Conservation (phyloP, 805 yeast genomes). For the Maudiozyma barnettii region DNA sequence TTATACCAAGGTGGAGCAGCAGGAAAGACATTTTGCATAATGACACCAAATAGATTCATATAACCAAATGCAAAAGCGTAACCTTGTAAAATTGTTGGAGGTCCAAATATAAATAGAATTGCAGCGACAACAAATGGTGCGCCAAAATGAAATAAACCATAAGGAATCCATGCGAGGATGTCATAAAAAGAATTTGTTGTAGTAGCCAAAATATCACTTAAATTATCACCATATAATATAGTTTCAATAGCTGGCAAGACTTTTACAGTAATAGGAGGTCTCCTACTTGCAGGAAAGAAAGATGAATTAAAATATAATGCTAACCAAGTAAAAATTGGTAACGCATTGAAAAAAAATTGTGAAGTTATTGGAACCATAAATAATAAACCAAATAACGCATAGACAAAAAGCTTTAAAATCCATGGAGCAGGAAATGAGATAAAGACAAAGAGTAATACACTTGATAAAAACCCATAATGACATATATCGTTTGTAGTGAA, state of each 20-base stretch:
- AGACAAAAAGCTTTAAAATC: slow-evolving; percentile 26
- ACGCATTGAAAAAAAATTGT: slow-evolving; percentile 74
- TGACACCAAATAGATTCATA: slow-evolving; percentile 81
- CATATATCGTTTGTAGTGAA: slow-evolving; percentile 41
- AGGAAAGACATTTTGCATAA: slow-evolving; percentile 74
- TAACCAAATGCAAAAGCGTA: slow-evolving; percentile 92
- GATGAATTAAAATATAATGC: slow-evolving; percentile 70
- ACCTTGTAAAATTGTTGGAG: slow-evolving; percentile 75
- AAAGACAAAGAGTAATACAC: slow-evolving; percentile 50
- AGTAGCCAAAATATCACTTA: slow-evolving; percentile 74
- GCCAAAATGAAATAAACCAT: slow-evolving; percentile 84
- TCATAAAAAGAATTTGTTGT: slow-evolving; percentile 57
- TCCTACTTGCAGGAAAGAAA: slow-evolving; percentile 59
- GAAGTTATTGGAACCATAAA: slow-evolving; percentile 66
- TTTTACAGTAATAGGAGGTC: slow-evolving; percentile 85
- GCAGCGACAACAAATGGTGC: slow-evolving; percentile 81
- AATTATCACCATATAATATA: slow-evolving; percentile 81
- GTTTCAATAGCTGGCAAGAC: slow-evolving; percentile 88
- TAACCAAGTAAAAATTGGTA: slow-evolving; percentile 82
- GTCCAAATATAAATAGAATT: slow-evolving; percentile 74
- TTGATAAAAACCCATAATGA: slow-evolving; percentile 41
- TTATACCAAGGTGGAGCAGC: slow-evolving; percentile 98
- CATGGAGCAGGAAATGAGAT: slow-evolving; percentile 48
- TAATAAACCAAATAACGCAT: slow-evolving; percentile 34
- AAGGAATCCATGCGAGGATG: slow-evolving; percentile 90